Evolutionary conservation across 352 stramenopile genomes (phyloP).

Genomic region (Pythium aristosporum): DNA sequence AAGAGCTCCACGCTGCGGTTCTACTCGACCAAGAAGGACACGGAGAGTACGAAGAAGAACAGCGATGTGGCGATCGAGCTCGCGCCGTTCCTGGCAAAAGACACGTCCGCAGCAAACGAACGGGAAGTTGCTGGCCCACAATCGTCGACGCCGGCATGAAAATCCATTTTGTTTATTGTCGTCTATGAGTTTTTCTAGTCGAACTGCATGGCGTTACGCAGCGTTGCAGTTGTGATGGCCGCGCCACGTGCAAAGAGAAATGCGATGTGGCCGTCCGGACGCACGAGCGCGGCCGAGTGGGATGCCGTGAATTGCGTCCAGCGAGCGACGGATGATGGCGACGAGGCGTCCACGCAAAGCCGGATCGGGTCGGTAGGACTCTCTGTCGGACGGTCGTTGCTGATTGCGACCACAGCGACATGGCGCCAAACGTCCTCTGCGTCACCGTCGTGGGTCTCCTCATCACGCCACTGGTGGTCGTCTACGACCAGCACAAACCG

Average conservation of each 20-base stretch:
- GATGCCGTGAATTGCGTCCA: slow-evolving; percentile 43
- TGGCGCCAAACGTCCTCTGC: slow-evolving; percentile 5
- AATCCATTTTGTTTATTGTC: not conserved
- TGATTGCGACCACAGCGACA: slow-evolving; percentile 18
- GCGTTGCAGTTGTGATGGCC: not conserved
- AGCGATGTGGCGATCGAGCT: slow-evolving; percentile 32
- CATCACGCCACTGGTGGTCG: slow-evolving; percentile 16
- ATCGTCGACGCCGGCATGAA: not conserved
- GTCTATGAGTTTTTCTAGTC: not conserved
- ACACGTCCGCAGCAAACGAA: not conserved
- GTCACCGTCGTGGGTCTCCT: not conserved
- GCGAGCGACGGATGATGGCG: slow-evolving; percentile 22
- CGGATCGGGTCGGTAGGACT: not conserved
- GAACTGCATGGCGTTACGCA: slow-evolving; percentile 10
- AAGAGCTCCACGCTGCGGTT: slow-evolving; percentile 16
- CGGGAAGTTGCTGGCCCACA: not conserved
- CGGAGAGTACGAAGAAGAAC: slow-evolving; percentile 42
- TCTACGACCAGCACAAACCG: slow-evolving; percentile 62
- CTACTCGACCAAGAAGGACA: not conserved
- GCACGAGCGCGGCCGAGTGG: slow-evolving; percentile 54
- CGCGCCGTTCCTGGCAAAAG: slow-evolving; percentile 40
- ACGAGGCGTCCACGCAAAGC: slow-evolving; percentile 1
- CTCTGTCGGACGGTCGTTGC: not conserved
- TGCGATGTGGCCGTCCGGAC: slow-evolving; percentile 81
- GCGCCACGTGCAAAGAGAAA: slow-evolving; percentile 38